phyloP scores from a whole-genome alignment of 352 stramenopile species.

The Thraustochytrium sp. region DNA sequence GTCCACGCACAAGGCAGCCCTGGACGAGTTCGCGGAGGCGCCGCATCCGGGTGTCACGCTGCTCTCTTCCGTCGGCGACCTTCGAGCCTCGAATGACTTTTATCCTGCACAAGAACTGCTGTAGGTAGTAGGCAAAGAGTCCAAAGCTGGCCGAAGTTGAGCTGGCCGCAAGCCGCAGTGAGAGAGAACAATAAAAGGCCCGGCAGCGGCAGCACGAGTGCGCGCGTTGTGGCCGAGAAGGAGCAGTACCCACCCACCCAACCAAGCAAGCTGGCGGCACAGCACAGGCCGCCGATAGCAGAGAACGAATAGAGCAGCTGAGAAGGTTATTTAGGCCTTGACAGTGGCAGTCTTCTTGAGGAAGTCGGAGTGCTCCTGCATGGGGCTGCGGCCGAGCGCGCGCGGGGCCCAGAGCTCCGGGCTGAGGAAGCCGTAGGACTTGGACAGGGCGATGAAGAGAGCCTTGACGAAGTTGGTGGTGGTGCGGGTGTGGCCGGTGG shows the following conservation, averaged over 20 bases:
- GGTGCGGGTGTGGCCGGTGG: slow-evolving; percentile 94
- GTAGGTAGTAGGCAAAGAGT: too few relatives aligned
- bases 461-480: slow-evolving; percentile 99
- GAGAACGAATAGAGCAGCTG: background rate
- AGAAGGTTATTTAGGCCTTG: slow-evolving; percentile 48
- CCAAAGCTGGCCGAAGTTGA: too few relatives aligned
- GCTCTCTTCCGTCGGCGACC: too few relatives aligned
- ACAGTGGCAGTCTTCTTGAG: slow-evolving; percentile 73
- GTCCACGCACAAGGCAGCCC: background rate
- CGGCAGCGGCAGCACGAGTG: too few relatives aligned
- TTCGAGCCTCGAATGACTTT: background rate
- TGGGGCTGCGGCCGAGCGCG: slow-evolving; percentile 79
- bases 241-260: background rate
- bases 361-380: slow-evolving; percentile 99
- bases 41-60: too few relatives aligned
- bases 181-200: too few relatives aligned
- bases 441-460: slow-evolving; percentile 93
- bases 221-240: background rate
- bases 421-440: slow-evolving; percentile 97
- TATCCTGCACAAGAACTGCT: too few relatives aligned
- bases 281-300: background rate
- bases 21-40: too few relatives aligned
- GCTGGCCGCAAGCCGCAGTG: too few relatives aligned
- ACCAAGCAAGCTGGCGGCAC: background rate
- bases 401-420: slow-evolving; percentile 98